Evolutionary conservation across 495 filamentous ascomycete genomes (phyloP).

Genomic region (Talaromyces stipitatus): DNA sequence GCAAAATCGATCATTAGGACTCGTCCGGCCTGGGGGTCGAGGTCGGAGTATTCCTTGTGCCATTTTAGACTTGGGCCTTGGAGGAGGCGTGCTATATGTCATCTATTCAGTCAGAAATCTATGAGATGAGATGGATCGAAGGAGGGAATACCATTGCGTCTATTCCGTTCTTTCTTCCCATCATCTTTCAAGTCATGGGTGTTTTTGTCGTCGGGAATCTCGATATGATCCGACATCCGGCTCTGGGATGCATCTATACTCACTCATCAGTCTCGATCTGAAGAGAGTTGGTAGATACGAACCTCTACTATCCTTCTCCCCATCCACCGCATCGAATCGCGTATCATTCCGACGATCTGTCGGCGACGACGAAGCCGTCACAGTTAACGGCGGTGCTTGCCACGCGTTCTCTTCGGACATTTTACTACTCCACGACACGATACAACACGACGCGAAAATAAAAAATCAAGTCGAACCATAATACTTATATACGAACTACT

Average conservation of each 20-base stretch:
- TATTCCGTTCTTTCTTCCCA: slow-evolving; percentile 1
- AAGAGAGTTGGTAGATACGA: background rate
- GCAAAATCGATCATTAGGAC: slow-evolving; percentile 35
- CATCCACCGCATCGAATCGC: background rate
- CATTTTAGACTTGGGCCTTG: slow-evolving; percentile 29
- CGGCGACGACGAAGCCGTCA: slow-evolving; percentile 4
- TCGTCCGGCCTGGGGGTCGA: slow-evolving; percentile 19
- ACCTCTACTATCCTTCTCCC: background rate
- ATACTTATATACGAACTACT: too few relatives aligned
- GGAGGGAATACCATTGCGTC: background rate
- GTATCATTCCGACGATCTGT: background rate
- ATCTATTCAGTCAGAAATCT: background rate
- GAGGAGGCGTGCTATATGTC: slow-evolving; percentile 8
- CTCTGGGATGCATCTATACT: background rate
- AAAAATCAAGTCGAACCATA: too few relatives aligned
- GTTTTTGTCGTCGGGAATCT: background rate
- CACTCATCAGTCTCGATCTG: background rate
- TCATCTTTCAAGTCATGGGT: background rate
- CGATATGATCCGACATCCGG: slow-evolving; percentile 3
- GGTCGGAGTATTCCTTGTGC: slow-evolving; percentile 26
- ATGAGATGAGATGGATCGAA: background rate
- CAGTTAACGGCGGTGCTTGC: background rate
- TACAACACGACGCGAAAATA: background rate
- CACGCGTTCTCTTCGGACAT: background rate
- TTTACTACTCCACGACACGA: background rate